Percentiles rank a stretch among this genome's conserved stretches.
phyloP scores from a whole-genome alignment of 2,329 filamentous ascomycete genomes.

The Amesomyces nigricolor region DNA sequence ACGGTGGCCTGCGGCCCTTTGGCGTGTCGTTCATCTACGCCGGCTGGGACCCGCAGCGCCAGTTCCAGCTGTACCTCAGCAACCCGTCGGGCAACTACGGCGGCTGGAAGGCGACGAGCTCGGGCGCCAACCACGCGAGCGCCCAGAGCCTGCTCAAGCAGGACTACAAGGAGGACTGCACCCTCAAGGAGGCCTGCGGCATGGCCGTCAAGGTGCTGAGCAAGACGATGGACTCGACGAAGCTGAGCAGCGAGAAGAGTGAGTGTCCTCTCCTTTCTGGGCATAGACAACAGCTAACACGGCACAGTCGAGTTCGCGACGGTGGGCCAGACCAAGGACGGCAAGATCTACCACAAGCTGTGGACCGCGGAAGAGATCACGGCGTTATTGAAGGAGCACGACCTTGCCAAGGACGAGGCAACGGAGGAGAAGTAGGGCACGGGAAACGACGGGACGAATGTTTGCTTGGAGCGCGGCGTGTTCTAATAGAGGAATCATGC shows the following conservation, averaged over 20 bases:
- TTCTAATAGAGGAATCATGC: slow-evolving; percentile 26
- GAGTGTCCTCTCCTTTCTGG: slow-evolving; percentile 36
- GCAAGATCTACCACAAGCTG: slow-evolving; percentile 96
- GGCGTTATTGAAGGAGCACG: slow-evolving; percentile 88
- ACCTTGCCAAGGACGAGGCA: slow-evolving; percentile 80
- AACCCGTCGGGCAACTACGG: slow-evolving; percentile 99
- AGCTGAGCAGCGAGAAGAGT: slow-evolving; percentile 99
- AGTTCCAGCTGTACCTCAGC: slow-evolving; percentile 99
- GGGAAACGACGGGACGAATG: slow-evolving; percentile 3
- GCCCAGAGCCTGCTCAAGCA: slow-evolving; percentile 97
- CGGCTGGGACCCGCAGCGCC: slow-evolving; percentile 88
- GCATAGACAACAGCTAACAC: slow-evolving; percentile 16
- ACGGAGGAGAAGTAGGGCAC: slow-evolving; percentile 54
- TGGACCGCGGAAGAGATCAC: slow-evolving; percentile 98
- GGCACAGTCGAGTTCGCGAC: slow-evolving; percentile 89
- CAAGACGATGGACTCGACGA: slow-evolving; percentile 99
- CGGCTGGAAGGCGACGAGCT: slow-evolving; percentile 97
- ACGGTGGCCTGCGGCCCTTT: slow-evolving; percentile 95
- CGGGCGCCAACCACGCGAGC: slow-evolving; percentile 95
- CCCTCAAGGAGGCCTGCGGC: slow-evolving; percentile 90
- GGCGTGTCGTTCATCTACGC: slow-evolving; percentile 99
- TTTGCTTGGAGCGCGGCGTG: slow-evolving; percentile 25
- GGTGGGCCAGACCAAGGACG: slow-evolving; percentile 88
- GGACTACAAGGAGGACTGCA: slow-evolving; percentile 98
- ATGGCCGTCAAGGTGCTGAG: slow-evolving; percentile 98